Base-by-base conservation (phyloP, 495 filamentous ascomycete genomes). In the Melanomma pulvis-pyrius region DNA sequence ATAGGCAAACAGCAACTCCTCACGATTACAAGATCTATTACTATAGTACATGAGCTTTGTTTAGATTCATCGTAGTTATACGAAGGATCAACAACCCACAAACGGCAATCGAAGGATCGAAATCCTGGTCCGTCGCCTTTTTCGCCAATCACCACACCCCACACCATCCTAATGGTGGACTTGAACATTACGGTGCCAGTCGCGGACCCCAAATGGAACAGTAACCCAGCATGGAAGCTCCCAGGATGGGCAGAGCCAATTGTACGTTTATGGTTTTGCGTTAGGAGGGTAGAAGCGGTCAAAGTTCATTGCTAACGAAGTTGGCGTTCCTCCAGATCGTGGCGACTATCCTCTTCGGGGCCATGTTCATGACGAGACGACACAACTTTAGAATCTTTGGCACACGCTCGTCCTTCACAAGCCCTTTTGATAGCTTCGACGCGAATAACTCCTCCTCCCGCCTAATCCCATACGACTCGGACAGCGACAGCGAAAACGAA, bases 201-300 rank as follows among this genome's bases (percentile, higher is more conserved):
- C 12, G 48, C 21, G 7, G 65, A 72, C 12, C 25, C 63, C 3
- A 21, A 70, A 47, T 81, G 77, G 76, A 77, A 76, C 61, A 77
- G 77, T 50, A 67, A 73, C 13, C 78, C 79, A 21, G 81, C 80
- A 4, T 83, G 81, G 81, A 78, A 74, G 63, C 72, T 82, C 50
- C 81, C 81, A 28, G 73, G 73, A 30, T 88, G 86, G 86, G 79
- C 78, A 24, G 86, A 88, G 63, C 86, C 86, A 51, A 74, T 87
- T 32, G 85, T 87, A 72, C 69, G 82, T 74, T 30, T 39, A 11
- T 19, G 4, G 29, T 21, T 11, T n/a, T n/a, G n/a, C n/a, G n/a
- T n/a, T n/a, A n/a, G n/a, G n/a, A n/a, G n/a, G n/a, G n/a, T n/a
- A n/a, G n/a, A n/a, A n/a, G n/a, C n/a, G n/a, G n/a, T n/a, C n/a